Conservation (phyloP, 192 early-diverging fungal species). For the Jimgerdemannia lactiflua region DNA sequence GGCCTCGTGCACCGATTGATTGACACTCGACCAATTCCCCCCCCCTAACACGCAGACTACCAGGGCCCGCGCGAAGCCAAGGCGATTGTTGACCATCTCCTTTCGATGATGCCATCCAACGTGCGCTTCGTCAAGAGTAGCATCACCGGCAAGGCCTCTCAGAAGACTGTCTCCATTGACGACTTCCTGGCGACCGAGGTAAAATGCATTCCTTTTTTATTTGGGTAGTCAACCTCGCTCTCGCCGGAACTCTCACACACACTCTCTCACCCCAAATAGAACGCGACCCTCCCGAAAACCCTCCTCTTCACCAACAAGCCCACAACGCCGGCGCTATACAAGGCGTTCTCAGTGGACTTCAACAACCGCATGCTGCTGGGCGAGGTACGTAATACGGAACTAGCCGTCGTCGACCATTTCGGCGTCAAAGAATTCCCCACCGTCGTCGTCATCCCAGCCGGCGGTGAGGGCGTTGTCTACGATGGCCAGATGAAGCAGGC, state of each 20-base stretch:
- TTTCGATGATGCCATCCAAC: conserved; percentile 61
- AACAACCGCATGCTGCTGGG: conserved; percentile 67
- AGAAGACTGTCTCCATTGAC: conserved; percentile 50
- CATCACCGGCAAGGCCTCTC: conserved; percentile 38
- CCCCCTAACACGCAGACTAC: conserved; percentile 52
- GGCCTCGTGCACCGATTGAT: not conserved
- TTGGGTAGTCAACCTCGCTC: not conserved
- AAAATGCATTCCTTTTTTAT: conserved; percentile 4
- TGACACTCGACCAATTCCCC: not conserved
- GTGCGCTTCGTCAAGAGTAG: conserved; percentile 35
- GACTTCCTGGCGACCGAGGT: conserved; percentile 58
- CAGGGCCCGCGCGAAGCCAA: conserved; percentile 71
- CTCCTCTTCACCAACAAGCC: conserved; percentile 79
- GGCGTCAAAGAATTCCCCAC: conserved; percentile 64
- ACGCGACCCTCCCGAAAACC: conserved; percentile 58
- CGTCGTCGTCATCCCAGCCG: conserved; percentile 60
- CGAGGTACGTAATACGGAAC: conserved; percentile 58
- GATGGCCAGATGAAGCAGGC: conserved; percentile 67
- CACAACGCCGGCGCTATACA: conserved; percentile 79
- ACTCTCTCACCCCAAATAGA: conserved; percentile 22
- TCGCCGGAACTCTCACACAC: not conserved
- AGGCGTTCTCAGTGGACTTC: conserved; percentile 80
- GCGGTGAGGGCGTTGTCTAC: conserved; percentile 45
- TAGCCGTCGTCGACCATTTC: conserved; percentile 47
- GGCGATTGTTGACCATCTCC: conserved; percentile 66